A percentile compares a stretch with the other conserved stretches of the same genome.
These are phyloP conservation scores for Eutypella sp. DNA, from an alignment of 2,329 filamentous ascomycete species.

Conservation along the genomic window DNA sequence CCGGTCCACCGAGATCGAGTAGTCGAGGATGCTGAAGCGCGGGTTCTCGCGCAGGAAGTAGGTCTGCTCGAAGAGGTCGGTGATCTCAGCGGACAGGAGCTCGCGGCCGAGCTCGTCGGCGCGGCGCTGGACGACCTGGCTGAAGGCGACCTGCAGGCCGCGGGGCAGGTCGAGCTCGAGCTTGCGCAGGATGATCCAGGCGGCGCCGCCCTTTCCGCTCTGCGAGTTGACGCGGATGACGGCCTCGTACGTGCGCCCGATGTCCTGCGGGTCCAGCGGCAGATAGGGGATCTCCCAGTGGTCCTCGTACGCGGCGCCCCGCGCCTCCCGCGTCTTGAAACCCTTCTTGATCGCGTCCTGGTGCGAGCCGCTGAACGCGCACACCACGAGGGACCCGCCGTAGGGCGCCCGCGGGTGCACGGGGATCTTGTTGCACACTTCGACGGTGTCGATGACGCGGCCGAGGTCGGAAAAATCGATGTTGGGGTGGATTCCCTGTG, in stretches of 20 bases:
- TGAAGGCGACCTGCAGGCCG: constrained; percentile 87
- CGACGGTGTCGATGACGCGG: constrained; percentile 80
- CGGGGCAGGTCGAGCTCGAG: constrained; percentile 89
- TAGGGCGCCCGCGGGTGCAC: constrained; percentile 88
- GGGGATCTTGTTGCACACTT: constrained; percentile 91
- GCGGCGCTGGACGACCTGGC: constrained; percentile 74
- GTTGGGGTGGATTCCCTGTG: constrained; percentile 77
- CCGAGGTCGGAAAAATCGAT: constrained; percentile 91
- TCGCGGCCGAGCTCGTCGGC: constrained; percentile 81
- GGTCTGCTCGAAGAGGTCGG: constrained; percentile 77
- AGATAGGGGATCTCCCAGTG: constrained; percentile 87
- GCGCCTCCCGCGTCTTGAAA: constrained; percentile 64
- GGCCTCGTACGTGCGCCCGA: constrained; percentile 94
- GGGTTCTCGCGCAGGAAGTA: constrained; percentile 83
- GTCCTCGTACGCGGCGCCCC: constrained; percentile 56
- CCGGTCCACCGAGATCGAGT: constrained; percentile 82
- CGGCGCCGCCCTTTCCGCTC: constrained; percentile 87
- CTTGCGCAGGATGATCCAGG: constrained; percentile 87
- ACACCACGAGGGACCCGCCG: constrained; percentile 85
- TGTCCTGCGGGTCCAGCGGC: constrained; percentile 86
- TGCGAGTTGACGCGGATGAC: constrained; percentile 98
- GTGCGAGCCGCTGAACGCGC: constrained; percentile 86
- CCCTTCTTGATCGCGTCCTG: constrained; percentile 97
- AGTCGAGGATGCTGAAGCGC: constrained; percentile 83
- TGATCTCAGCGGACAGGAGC: constrained; percentile 78